Evolutionary conservation across 768 basidiomycete genomes (phyloP).

Genomic region (Agrocybe chaxingu): DNA sequence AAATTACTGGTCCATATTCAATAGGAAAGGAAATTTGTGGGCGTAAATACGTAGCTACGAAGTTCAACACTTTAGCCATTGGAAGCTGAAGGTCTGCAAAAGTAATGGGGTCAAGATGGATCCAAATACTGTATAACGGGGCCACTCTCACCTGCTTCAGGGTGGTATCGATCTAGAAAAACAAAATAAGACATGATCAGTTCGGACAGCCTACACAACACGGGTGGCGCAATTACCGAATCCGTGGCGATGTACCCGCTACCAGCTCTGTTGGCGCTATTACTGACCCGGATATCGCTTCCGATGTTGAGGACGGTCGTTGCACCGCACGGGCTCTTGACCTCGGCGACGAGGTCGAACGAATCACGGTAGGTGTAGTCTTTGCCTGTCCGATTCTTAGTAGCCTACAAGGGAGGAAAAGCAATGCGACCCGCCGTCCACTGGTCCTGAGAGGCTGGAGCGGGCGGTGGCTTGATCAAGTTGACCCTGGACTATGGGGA

Average conservation of each 20-base stretch:
- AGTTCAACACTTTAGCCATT: slow-evolving; percentile 17
- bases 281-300: slow-evolving; percentile 19
- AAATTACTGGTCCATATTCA: background rate
- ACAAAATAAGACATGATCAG: background rate
- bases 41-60: background rate
- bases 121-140: too few species aligned
- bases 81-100: slow-evolving; percentile 18
- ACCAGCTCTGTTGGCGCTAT: slow-evolving; percentile 17
- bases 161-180: slow-evolving; percentile 6
- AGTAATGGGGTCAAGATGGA: too few species aligned
- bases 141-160: too few species aligned
- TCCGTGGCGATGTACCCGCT: slow-evolving; percentile 22
- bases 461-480: slow-evolving; percentile 22
- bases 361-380: slow-evolving; percentile 22
- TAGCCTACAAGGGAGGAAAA: background rate
- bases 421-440: slow-evolving; percentile 8
- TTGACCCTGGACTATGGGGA: slow-evolving; percentile 19
- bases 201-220: too few species aligned
- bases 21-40: background rate
- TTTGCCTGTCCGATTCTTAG: slow-evolving; percentile 6
- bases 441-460: slow-evolving; percentile 19
- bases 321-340: slow-evolving; percentile 19
- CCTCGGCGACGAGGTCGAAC: slow-evolving; percentile 22
- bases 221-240: slow-evolving; percentile 12
- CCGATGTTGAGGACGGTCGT: slow-evolving; percentile 20